Evolutionary conservation across 768 basidiomycete genomes (phyloP), one percentile per base, ranked within the genome.

Genomic region (Harrya chromipes): DNA sequence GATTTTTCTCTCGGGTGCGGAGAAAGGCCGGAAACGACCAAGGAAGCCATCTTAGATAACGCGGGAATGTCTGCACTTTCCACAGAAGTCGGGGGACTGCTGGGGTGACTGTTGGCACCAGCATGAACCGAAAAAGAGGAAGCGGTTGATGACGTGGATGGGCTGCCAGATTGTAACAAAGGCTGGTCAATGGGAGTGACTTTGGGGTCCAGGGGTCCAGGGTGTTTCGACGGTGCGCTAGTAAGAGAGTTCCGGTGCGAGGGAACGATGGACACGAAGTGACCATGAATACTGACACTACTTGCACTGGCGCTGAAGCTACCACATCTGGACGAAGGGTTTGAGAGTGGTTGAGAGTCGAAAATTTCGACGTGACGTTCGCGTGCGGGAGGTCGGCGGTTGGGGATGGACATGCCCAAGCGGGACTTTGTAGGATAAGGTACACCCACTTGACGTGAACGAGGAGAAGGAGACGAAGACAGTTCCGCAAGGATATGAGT

Each of bases 331-430:
- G 66, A 63, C 4, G 72, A 69, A 14, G 77, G 77, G 59, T 84
- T 88, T 5, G 82, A 69, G 21, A 91, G 65, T 26, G 89, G 89
- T 62, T 91, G 89, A 3, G 89, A 91, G 62, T 87, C 78, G 58
- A 89, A 87, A 31, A 90, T 91, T 59, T 90, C 84, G 37, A 90
- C 88, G 50, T 86, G 83, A 20, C 80, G 78, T 53, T 80, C 76
- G 12, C 78, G 65, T 50, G 42, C 74, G 62, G 51, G 75, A 70
- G 48, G 41, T 20, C 77, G 78, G 37, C 74, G 75, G 41, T 72
- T 77, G 39, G 81, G 84, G 57, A 82, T 87, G 27, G 78, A 75
- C 49, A 84, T 80, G 34, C 82, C 81, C 21, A 80, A 69, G 40
- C 79, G 84, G 46, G 74, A 75, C 68, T 78, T 84, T 45, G 82